Base-by-base conservation (phyloP, 1,139 yeast genomes). In the Hanseniaspora gamundiae region DNA sequence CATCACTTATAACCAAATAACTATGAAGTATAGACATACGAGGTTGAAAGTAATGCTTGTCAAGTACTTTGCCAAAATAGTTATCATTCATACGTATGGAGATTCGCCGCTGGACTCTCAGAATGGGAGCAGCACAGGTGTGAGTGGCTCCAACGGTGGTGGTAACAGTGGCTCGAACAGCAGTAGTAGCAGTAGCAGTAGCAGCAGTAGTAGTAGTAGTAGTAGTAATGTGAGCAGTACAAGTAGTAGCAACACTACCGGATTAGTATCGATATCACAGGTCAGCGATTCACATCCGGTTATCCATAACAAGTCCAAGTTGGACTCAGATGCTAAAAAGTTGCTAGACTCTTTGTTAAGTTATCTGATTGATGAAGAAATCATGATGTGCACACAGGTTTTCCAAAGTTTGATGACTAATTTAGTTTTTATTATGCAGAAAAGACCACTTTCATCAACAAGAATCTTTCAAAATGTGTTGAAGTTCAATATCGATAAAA, bases 301-400 rank as follows among this genome's bases (percentile, higher is more conserved):
- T 42, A 70, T 88, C 42, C 43, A 52, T n/a, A 74, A 74, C 47
- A 68, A 66, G 44, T 59, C 67, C 47, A 58, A 60, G 11, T 64
- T 86, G 51, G 87, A 82, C 52, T 75, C 81, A 8, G 95, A 88
- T 59, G 82, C 91, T 0, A 72, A 71, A 45, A 78, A 74, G 2
- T 66, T 83, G 42, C 66, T 91, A 42, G 95, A 86, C 51, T 61
- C 76, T 42, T 60, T 88, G 35, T 64, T 86, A 42, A 66, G 69
- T 41, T 67, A 73, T 20, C 67, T 87, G 45, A 66, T 68, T 33
- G 75, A 70, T 28, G 81, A 78, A 48, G 62, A 67, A 14, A 68
- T 76, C 42, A 61, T 79, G 49, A 68, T 77, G 3, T 20, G 26
- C 14, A 64, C 81, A 1, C 74, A 78, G 2, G 52, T 78, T 2